Percentiles rank a stretch among this genome's conserved stretches.
Conservation (phyloP, 2,329 filamentous ascomycete genomes). For the Talaromyces sp. region DNA sequence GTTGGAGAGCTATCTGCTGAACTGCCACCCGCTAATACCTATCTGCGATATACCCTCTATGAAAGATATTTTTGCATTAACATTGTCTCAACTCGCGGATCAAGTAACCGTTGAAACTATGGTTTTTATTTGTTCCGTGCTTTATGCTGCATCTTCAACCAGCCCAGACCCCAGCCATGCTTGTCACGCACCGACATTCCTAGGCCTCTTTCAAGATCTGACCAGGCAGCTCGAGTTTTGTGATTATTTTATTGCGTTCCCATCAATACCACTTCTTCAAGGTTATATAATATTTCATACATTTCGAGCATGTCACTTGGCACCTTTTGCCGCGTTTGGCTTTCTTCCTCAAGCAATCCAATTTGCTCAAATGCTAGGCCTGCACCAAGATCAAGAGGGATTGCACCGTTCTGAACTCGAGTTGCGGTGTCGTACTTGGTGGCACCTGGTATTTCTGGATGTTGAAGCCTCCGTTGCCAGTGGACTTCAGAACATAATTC, state of each 20-base stretch:
- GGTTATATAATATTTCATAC: neutral
- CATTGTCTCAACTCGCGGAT: neutral
- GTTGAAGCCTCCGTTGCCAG: neutral
- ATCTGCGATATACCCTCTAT: neutral
- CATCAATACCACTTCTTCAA: constrained; percentile 2
- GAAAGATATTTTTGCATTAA: neutral
- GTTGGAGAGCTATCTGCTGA: neutral
- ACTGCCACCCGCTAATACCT: neutral
- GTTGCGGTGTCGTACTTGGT: neutral
- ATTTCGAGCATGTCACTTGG: neutral
- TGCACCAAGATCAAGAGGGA: neutral
- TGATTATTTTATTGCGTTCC: neutral
- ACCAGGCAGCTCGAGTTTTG: neutral
- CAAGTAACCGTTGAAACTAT: neutral
- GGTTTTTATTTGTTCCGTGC: neutral
- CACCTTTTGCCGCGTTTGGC: neutral
- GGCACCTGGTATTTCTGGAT: neutral
- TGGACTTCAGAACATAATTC: neutral
- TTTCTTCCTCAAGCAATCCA: neutral
- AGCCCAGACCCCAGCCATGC: neutral
- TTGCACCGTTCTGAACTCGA: neutral
- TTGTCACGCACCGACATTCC: neutral
- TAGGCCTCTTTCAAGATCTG: neutral
- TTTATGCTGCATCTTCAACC: neutral
- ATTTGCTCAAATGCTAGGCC: neutral